Percentiles rank a stretch among this genome's conserved stretches.
Evolutionary conservation across 2,329 filamentous ascomycete species (phyloP).

Genomic region (Neopestalotiopsis rosae): DNA sequence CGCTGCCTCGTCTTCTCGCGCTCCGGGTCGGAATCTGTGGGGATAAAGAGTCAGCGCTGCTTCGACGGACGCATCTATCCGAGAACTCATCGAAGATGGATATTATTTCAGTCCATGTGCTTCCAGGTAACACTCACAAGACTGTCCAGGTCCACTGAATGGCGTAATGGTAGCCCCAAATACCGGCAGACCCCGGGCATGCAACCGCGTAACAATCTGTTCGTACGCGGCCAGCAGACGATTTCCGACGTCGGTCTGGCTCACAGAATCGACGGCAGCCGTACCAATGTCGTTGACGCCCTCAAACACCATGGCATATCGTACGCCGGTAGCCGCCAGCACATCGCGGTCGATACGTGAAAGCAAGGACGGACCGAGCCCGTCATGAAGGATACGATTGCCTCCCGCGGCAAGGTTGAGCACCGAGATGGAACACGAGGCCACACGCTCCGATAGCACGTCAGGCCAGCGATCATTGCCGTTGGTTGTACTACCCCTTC

Average conservation of each 20-base stretch:
- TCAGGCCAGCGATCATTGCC: conserved; percentile 53
- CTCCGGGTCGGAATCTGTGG: conserved; percentile 52
- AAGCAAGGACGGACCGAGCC: conserved; percentile 63
- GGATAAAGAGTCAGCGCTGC: too few species aligned
- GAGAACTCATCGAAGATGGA: neutral
- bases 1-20: conserved; percentile 59
- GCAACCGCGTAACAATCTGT: conserved; percentile 60
- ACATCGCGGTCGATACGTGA: conserved; percentile 65
- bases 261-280: conserved; percentile 43
- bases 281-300: conserved; percentile 70
- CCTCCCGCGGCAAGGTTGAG: conserved; percentile 69
- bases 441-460: conserved; percentile 49
- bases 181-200: conserved; percentile 55
- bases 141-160: conserved; percentile 55
- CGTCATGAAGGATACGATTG: conserved; percentile 64
- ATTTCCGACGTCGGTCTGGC: conserved; percentile 52
- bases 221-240: conserved; percentile 57
- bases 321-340: conserved; percentile 57
- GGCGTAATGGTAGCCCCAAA: conserved; percentile 67
- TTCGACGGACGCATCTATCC: neutral
- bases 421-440: conserved; percentile 51
- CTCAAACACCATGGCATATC: conserved; percentile 64
- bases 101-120: neutral
- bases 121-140: neutral
- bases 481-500: conserved; percentile 63